A percentile compares a stretch with the other conserved stretches of the same genome.
Evolutionary conservation across 768 basidiomycete genomes (phyloP).

Genomic region (Boletus fagicola): DNA sequence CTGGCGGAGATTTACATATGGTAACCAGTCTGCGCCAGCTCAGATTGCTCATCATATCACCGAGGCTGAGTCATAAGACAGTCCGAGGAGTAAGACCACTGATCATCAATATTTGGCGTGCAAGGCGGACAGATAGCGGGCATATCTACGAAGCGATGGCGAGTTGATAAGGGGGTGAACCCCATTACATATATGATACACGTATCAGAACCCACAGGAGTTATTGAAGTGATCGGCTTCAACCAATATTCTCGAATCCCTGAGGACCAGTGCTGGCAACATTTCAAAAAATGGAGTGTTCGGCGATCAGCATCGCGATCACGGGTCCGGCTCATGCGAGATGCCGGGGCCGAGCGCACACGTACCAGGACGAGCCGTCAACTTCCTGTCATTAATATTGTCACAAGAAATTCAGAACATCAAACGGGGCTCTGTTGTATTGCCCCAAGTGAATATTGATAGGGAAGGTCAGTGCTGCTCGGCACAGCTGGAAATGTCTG

Average conservation of each 20-base stretch:
- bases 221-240: neutral
- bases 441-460: neutral
- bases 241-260: neutral
- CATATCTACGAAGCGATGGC: neutral
- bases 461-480: neutral
- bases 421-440: neutral
- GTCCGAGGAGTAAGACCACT: neutral
- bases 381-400: neutral
- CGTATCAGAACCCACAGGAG: neutral
- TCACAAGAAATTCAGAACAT: neutral
- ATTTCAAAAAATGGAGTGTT: neutral
- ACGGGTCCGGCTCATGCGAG: too few species aligned
- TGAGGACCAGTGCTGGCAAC: too few species aligned
- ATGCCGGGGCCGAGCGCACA: too few species aligned
- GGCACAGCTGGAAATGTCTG: neutral
- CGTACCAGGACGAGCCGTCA: neutral
- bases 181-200: neutral
- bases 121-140: neutral
- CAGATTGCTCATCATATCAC: neutral
- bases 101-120: too few species aligned
- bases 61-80: neutral
- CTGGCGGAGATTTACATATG: neutral
- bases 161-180: neutral
- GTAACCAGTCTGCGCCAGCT: slow-evolving; percentile 9
- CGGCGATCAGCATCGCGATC: neutral